Base-by-base conservation (phyloP, 2,329 filamentous ascomycete species). In the Aspergillus sojae region DNA sequence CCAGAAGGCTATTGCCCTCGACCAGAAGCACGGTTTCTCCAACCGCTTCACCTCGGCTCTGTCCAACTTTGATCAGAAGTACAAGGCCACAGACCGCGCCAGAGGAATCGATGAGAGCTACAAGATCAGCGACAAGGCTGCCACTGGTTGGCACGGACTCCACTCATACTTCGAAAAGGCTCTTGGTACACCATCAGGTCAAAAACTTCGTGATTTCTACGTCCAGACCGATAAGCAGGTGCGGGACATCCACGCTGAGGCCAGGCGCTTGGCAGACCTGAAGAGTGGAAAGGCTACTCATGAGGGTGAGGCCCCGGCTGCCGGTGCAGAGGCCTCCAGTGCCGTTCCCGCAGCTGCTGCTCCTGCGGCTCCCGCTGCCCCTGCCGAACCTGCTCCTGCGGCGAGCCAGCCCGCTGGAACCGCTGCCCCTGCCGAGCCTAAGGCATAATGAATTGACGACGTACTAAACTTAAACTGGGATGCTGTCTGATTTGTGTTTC, bases 151-250 rank as follows among this genome's bases (percentile, higher is more conserved):
- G 83, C 84, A 84, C 48, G 91, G 92, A 39, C 77, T 98, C 65
- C 84, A 84, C 78, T 93, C 90, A 14, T 99, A 98, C 86, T 98
- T 97, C 75, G 94, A 98, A 82, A 96, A 96, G 86, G 94, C 94
- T 2, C 83, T 89, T 62, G 90, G 86, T 76, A 96, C 93, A 0
- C 93, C 93, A 11, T 96, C 93, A 1, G 95, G 95, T 71, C 88
- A 94, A 83, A 93, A 91, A 81, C 82, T 99, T 65, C 91, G 92
- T 70, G 84, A 89, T 67, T 99, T 99, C 82, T 99, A 99, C 81
- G 86, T 89, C 9, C 85, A 92, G 70, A 87, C 91, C 67, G 89
- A 91, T 77, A 93, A 93, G 82, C 94, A 98, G 81, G 93, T 97
- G 36, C 85, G 93, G 72, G 95, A 99, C 76, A 95, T 99, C 54